Conservation (phyloP, 2,329 filamentous ascomycete genomes). For the Cladosporium oxysporum region DNA sequence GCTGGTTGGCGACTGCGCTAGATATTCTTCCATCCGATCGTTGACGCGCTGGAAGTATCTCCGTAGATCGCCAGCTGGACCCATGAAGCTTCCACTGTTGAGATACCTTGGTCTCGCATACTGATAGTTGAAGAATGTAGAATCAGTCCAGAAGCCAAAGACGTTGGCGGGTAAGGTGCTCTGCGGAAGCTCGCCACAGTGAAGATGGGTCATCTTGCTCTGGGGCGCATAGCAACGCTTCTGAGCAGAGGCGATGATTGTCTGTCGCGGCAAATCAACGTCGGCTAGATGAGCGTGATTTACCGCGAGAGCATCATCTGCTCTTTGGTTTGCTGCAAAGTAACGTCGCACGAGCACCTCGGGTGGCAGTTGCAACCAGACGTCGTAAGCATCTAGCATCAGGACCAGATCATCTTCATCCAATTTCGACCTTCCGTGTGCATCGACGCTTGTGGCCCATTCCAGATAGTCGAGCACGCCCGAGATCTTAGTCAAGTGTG, state of each 20-base stretch:
- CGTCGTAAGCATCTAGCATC: constrained; percentile 61
- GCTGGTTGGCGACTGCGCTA: not conserved
- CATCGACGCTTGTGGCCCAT: constrained; percentile 9
- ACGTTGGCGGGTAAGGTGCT: constrained; percentile 19
- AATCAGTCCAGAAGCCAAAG: constrained; percentile 19
- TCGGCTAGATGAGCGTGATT: not conserved
- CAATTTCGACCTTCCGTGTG: not conserved
- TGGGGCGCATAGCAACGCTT: constrained; percentile 12
- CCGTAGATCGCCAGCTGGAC: constrained; percentile 22
- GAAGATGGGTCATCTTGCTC: constrained; percentile 14
- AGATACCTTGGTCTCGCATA: constrained; percentile 20
- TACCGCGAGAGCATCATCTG: not conserved
- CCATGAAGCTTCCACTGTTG: constrained; percentile 26
- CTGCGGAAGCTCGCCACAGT: constrained; percentile 19
- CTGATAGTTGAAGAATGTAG: constrained; percentile 8
- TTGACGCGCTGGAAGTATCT: constrained; percentile 21
- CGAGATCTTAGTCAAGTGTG: constrained; percentile 20
- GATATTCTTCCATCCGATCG: constrained; percentile 9
- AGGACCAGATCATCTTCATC: constrained; percentile 59
- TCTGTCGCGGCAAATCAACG: not conserved
- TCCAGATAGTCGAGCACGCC: constrained; percentile 19
- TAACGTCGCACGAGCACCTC: not conserved
- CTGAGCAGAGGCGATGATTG: constrained; percentile 6
- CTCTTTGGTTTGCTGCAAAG: constrained; percentile 1
- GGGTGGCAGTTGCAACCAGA: constrained; percentile 9